Percentiles rank a stretch among this genome's conserved stretches.
These are phyloP conservation scores for Kluyveromyces marxianus DNA, from an alignment of 1,139 yeast species.

Conservation along the genomic window DNA sequence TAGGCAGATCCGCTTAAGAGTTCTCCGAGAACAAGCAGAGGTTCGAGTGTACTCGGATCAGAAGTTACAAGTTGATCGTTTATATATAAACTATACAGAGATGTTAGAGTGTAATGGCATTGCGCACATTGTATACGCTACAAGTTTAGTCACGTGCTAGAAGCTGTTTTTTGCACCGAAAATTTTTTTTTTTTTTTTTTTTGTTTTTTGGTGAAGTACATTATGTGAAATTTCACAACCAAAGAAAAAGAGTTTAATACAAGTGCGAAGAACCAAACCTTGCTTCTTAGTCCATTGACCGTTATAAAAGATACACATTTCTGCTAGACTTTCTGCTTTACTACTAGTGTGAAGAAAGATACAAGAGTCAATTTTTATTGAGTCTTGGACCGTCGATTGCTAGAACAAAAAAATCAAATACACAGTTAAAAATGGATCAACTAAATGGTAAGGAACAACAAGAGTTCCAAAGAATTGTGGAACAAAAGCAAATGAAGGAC, in stretches of 20 bases:
- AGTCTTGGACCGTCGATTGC: background rate
- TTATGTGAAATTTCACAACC: background rate
- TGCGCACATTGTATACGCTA: no score
- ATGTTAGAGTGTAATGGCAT: no score
- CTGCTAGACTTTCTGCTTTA: background rate
- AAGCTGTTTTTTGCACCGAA: background rate
- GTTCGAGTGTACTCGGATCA: no score
- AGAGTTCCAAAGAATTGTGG: conserved; percentile 90
- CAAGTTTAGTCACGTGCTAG: background rate
- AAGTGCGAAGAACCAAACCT: background rate
- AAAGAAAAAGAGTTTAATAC: background rate
- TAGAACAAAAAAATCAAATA: background rate
- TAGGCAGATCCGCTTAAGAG: conserved; percentile 6
- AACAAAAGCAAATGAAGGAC: conserved; percentile 97
- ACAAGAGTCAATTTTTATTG: no score
- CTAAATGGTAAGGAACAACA: conserved; percentile 90
- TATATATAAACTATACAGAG: no score
- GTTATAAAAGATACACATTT: no score
- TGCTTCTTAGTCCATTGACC: background rate
- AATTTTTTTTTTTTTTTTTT: background rate
- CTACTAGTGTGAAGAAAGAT: background rate
- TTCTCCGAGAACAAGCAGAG: no score
- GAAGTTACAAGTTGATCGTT: no score
- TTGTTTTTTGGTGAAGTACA: background rate
- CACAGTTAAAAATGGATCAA: conserved; percentile 51